Evolutionary conservation across 2,329 filamentous ascomycete species (phyloP).

Genomic region (Pestalotiopsis sp.): DNA sequence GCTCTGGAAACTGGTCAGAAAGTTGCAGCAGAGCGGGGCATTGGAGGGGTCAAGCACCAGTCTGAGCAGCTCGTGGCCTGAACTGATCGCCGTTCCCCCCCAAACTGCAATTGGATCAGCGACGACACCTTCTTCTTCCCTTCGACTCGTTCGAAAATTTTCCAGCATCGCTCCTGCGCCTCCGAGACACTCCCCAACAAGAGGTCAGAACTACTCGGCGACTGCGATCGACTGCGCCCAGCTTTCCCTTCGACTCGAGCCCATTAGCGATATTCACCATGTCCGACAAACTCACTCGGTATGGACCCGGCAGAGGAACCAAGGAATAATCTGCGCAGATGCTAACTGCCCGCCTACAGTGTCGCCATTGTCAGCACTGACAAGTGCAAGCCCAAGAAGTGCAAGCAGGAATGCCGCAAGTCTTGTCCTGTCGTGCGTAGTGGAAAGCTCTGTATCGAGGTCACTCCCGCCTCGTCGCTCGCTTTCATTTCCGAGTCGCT

Average conservation of each 20-base stretch:
- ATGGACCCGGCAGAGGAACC: conserved; percentile 37
- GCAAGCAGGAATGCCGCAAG: conserved; percentile 98
- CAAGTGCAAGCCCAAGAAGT: conserved; percentile 99
- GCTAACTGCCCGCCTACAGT: conserved; percentile 50
- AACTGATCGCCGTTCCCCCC: not conserved
- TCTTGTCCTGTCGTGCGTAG: conserved; percentile 96
- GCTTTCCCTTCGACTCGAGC: not conserved
- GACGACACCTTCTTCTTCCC: not conserved
- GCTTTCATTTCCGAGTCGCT: conserved; percentile 92
- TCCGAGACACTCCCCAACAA: not conserved
- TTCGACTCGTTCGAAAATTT: not conserved
- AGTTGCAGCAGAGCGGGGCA: not conserved
- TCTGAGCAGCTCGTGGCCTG: not conserved
- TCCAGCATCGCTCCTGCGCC: not conserved
- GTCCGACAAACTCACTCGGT: conserved; percentile 81
- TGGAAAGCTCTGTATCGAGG: conserved; percentile 97
- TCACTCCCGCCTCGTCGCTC: conserved; percentile 83
- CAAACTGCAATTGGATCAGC: not conserved
- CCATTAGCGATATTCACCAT: not conserved
- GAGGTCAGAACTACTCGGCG: not conserved
- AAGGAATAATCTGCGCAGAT: conserved; percentile 8
- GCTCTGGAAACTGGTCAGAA: not conserved
- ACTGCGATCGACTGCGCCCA: not conserved
- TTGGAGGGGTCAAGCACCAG: not conserved
- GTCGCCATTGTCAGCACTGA: conserved; percentile 98